Conservation (phyloP, 139 green algal species). For the Astrephomene gubernaculifera region DNA sequence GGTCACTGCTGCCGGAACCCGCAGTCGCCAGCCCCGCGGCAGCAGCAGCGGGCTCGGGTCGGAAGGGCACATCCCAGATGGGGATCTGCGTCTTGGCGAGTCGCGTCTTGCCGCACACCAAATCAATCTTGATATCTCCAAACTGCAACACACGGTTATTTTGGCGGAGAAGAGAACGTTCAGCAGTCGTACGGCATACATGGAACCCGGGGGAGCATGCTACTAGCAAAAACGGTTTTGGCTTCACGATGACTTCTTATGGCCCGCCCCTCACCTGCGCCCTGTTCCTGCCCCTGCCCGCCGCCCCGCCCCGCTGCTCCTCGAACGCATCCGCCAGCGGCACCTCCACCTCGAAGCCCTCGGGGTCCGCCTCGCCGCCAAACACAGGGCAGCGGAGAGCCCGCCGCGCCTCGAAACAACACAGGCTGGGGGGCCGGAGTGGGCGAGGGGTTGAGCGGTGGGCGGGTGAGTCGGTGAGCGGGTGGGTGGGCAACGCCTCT, state of each 20-base stretch:
- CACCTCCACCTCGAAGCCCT: neutral
- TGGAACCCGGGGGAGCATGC: no score
- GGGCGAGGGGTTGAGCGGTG: neutral
- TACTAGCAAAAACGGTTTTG: no score
- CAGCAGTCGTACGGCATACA: no score
- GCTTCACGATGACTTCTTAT: no score
- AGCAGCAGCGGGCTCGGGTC: neutral
- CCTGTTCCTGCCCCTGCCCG: slow-evolving; percentile 17
- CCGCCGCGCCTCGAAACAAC: neutral
- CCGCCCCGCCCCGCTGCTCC: neutral
- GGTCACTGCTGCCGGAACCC: no score
- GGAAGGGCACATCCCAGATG: slow-evolving; percentile 43
- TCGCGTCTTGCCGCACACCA: neutral
- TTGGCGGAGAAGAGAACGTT: no score
- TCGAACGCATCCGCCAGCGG: slow-evolving; percentile 16
- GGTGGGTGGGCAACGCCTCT: neutral
- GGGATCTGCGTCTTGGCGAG: slow-evolving; percentile 38
- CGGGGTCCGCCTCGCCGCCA: slow-evolving; percentile 4
- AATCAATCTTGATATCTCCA: slow-evolving; percentile 16
- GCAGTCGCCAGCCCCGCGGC: neutral
- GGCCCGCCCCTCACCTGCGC: neutral
- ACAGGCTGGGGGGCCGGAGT: neutral
- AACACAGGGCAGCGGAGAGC: neutral
- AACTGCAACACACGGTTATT: no score
- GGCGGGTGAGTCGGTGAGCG: neutral